Conservation (phyloP, 805 yeast species). For the Groenewaldozyma tartarivorans region DNA sequence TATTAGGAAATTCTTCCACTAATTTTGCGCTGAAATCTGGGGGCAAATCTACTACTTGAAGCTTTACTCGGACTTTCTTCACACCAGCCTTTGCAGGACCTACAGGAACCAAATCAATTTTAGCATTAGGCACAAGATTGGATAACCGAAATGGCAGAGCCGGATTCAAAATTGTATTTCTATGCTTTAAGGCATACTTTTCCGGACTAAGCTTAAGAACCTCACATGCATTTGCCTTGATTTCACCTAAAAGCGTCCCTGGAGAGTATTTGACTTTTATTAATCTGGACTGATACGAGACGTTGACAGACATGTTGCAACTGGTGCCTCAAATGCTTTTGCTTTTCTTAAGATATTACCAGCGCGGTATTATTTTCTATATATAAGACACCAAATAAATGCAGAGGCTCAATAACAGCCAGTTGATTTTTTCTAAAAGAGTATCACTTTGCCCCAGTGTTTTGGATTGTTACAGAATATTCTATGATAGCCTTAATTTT, state of each 20-base stretch:
- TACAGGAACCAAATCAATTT: slow-evolving; percentile 16
- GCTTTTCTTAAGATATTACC: no score
- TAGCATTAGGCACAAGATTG: slow-evolving; percentile 16
- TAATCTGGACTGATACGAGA: slow-evolving; percentile 9
- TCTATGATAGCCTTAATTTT: no score
- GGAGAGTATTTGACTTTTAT: slow-evolving; percentile 15
- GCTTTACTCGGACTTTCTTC: slow-evolving; percentile 8
- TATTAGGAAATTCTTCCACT: slow-evolving; percentile 13
- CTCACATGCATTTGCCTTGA: slow-evolving; percentile 15
- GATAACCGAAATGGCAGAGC: slow-evolving; percentile 15
- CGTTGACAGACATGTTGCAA: slow-evolving; percentile 7
- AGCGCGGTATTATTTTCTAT: no score
- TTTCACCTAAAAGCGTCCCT: slow-evolving; percentile 13
- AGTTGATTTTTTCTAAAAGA: no score
- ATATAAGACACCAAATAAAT: no score
- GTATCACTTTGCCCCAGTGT: no score
- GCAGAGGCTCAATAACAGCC: no score
- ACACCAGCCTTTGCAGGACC: not conserved
- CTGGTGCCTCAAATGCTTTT: no score
- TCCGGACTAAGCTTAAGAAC: slow-evolving; percentile 10
- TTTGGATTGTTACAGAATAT: no score
- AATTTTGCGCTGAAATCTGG: slow-evolving; percentile 12
- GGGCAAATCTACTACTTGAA: slow-evolving; percentile 15
- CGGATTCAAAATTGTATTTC: slow-evolving; percentile 9
- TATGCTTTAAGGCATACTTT: slow-evolving; percentile 12